Evolutionary conservation across 2,329 filamentous ascomycete genomes (phyloP), one percentile per base, ranked within the genome.

Genomic region (Cladosporium sp.): DNA sequence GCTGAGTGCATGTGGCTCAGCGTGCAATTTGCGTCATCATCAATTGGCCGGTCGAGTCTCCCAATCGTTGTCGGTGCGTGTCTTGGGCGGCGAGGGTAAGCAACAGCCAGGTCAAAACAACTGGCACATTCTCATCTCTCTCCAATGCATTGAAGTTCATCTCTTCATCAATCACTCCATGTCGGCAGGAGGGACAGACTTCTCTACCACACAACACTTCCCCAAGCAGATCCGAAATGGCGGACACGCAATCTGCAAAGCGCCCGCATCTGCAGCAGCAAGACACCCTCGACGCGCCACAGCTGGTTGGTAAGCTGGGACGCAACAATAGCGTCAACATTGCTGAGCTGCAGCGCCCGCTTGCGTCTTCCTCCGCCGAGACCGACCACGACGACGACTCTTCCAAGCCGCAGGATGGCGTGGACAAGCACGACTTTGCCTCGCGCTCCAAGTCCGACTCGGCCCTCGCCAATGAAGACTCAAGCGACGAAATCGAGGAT

Each of bases 351-450:
- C 34, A 51, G 7, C 36, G 32, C 1, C 38, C 22, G 2, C 19
- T 17, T 15, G 13, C 27, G 19, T 40, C 49, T 8, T 3, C 32
- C 2, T 29, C 30, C 4, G 12, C 5, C 19, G 13, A 19, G 8
- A 30, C n/a, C 24, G 1, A 74, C 70, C 56, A 75, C 72, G 4
- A 68, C 69, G 52, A 75, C 68, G 38, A 68, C 38, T 15, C 53
- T 52, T 22, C 56, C 45, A 15, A 44, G 51, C 44, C 58, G 57
- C 29, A n/a, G n/a, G 34, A 44, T 39, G 41, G 48, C n/a, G 40
- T 51, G 4, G 36, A 24, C 13, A 30, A 40, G 13, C 40, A 18
- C 9, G 48, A 51, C 40, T 51, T 44, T 17, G 48, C 48, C 22
- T 40, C 40, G 17, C 48, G 48, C 7, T 51, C 48, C 1, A 43